A percentile compares a stretch with the other conserved stretches of the same genome.
Conservation (phyloP, 106 monocot genomes). For the Platanthera guangdongensis region DNA sequence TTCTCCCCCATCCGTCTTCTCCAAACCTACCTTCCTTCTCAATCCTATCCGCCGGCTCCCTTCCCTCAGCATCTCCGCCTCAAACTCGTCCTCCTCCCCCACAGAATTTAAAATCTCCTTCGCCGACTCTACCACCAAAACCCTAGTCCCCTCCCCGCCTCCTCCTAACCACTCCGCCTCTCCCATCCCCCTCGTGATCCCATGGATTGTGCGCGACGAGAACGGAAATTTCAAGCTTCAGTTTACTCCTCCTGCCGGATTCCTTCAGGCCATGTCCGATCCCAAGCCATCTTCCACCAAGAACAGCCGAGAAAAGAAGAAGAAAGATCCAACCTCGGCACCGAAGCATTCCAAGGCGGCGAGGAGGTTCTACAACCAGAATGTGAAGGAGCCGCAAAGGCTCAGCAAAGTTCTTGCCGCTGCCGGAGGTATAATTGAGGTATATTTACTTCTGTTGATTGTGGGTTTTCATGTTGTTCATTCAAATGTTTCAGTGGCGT, state of each 20-base stretch:
- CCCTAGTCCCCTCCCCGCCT: slow-evolving; percentile 16
- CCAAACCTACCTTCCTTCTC: slow-evolving; percentile 5
- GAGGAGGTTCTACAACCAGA: slow-evolving; percentile 87
- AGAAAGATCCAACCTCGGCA: slow-evolving; percentile 11
- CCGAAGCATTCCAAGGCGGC: slow-evolving; percentile 92
- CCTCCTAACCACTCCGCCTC: slow-evolving; percentile 10
- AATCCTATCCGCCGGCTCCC: slow-evolving; percentile 15
- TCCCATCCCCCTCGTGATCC: slow-evolving; percentile 42
- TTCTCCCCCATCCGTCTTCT: slow-evolving; percentile 11
- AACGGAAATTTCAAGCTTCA: slow-evolving; percentile 45
- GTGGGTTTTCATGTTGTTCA: neutral
- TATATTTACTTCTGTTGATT: neutral
- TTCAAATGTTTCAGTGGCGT: slow-evolving; percentile 53
- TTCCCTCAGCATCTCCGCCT: slow-evolving; percentile 14
- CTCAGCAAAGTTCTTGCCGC: slow-evolving; percentile 79
- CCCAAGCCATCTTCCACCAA: slow-evolving; percentile 20
- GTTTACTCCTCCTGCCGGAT: slow-evolving; percentile 49
- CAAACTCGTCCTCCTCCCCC: slow-evolving; percentile 18
- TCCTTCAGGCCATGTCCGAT: slow-evolving; percentile 58
- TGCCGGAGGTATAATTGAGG: slow-evolving; percentile 67
- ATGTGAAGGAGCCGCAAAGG: slow-evolving; percentile 67
- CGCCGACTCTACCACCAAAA: slow-evolving; percentile 30
- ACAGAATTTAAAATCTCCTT: slow-evolving; percentile 61
- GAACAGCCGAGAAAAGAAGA: slow-evolving; percentile 26
- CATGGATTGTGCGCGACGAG: slow-evolving; percentile 67